phyloP scores from a whole-genome alignment of 108 stramenopile genomes.

The Conticribra weissflogii region DNA sequence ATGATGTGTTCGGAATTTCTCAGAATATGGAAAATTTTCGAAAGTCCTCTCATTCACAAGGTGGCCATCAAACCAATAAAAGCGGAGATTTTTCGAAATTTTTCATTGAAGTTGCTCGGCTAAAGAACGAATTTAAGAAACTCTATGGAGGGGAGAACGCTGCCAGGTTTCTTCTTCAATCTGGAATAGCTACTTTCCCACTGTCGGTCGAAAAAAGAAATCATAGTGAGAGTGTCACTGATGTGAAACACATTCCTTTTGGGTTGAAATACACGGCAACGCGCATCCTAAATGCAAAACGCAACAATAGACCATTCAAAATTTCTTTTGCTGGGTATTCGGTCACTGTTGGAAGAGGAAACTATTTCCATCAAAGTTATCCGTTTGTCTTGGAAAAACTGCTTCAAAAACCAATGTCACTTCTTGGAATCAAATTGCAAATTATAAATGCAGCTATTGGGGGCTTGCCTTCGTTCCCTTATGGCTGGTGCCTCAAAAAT shows the following conservation, averaged over 20 bases:
- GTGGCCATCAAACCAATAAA: background rate
- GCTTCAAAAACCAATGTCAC: constrained; percentile 38
- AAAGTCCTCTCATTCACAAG: no score
- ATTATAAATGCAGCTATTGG: constrained; percentile 80
- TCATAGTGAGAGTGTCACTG: background rate
- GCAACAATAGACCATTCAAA: constrained; percentile 54
- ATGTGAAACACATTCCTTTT: constrained; percentile 17
- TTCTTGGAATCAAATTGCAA: constrained; percentile 41
- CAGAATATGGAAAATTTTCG: background rate
- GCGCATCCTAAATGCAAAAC: constrained; percentile 48
- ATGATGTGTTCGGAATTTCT: constrained; percentile 4
- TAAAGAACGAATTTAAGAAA: constrained; percentile 50
- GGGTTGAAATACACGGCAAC: constrained; percentile 55
- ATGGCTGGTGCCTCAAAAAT: constrained; percentile 70
- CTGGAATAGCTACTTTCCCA: constrained; percentile 54
- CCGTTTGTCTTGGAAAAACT: constrained; percentile 68
- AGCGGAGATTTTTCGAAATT: constrained; percentile 21
- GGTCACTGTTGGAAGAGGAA: constrained; percentile 76
- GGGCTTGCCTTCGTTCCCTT: constrained; percentile 71
- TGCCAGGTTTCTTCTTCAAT: constrained; percentile 58
- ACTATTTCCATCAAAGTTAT: constrained; percentile 65
- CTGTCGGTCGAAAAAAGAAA: background rate
- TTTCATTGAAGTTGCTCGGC: constrained; percentile 33
- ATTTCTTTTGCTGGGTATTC: constrained; percentile 75
- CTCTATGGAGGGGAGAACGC: constrained; percentile 69